Conservation (phyloP, 2,329 filamentous ascomycete species). For the Elsinoe arachidis region DNA sequence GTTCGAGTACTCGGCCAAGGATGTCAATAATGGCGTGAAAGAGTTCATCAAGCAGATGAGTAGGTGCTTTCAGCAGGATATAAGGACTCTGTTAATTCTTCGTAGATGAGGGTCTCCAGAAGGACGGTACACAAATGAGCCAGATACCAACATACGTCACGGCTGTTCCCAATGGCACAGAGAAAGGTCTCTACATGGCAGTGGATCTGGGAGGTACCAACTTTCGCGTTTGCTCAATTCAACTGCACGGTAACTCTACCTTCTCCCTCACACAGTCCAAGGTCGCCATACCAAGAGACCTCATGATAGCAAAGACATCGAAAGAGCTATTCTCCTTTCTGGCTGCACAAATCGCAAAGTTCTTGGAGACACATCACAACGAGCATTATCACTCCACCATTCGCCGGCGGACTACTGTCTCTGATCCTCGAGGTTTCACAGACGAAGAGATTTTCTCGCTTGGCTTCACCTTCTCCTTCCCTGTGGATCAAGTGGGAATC, state of each 20-base stretch:
- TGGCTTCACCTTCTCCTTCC: constrained; percentile 98
- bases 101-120: constrained; percentile 71
- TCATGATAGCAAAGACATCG: constrained; percentile 83
- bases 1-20: constrained; percentile 73
- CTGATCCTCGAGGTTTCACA: constrained; percentile 49
- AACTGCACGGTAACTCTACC: constrained; percentile 86
- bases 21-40: constrained; percentile 69
- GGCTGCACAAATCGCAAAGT: constrained; percentile 82
- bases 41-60: constrained; percentile 85
- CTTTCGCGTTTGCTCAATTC: constrained; percentile 93
- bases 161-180: constrained; percentile 88
- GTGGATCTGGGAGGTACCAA: constrained; percentile 98
- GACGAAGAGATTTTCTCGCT: constrained; percentile 80
- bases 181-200: constrained; percentile 95
- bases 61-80: constrained; percentile 32
- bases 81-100: not conserved
- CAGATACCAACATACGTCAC: constrained; percentile 98
- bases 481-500: constrained; percentile 85
- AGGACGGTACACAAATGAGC: constrained; percentile 72
- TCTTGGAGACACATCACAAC: constrained; percentile 77
- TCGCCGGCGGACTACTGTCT: constrained; percentile 54
- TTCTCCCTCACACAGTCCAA: constrained; percentile 92
- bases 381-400: constrained; percentile 66
- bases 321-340: constrained; percentile 86
- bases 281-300: constrained; percentile 75